Conservation (phyloP, 768 basidiomycete species). For the Pholiota microspora region DNA sequence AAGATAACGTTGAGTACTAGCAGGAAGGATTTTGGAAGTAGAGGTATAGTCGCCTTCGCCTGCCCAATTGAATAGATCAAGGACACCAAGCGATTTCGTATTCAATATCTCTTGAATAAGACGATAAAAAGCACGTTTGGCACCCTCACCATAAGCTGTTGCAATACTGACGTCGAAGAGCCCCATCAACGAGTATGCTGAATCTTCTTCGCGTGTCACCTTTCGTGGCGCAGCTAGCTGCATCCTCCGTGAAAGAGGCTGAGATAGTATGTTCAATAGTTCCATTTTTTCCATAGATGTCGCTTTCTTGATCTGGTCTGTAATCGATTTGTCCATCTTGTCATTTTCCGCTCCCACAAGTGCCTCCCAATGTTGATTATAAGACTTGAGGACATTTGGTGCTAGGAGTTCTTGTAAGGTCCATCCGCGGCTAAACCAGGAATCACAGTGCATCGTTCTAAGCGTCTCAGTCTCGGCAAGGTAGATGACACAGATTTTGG, state of each 20-base stretch:
- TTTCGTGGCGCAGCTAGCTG: not conserved
- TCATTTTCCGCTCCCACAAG: not conserved
- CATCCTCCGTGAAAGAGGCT: not conserved
- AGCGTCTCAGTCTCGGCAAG: not conserved
- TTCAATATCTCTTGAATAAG: not conserved
- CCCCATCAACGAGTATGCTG: not conserved
- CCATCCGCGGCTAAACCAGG: constrained; percentile 13
- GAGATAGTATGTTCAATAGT: not conserved
- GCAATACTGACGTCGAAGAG: not conserved
- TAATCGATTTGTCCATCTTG: not conserved
- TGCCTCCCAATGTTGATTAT: constrained; percentile 1
- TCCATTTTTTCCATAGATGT: not conserved
- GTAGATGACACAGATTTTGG: constrained; percentile 2
- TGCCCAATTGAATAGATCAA: not conserved
- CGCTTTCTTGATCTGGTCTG: not conserved
- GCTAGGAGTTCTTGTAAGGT: constrained; percentile 14
- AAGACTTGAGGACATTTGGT: constrained; percentile 1
- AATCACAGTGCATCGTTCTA: not conserved
- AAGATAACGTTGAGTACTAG: not conserved
- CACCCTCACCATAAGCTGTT: not conserved
- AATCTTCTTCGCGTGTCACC: not conserved
- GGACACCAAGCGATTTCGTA: not conserved
- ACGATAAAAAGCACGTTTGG: not conserved
- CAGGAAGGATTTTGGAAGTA: not conserved
- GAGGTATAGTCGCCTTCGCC: not conserved